phyloP scores from a whole-genome alignment of 228 moss, liverwort and hornwort species.

The Sphagnum fallax region DNA sequence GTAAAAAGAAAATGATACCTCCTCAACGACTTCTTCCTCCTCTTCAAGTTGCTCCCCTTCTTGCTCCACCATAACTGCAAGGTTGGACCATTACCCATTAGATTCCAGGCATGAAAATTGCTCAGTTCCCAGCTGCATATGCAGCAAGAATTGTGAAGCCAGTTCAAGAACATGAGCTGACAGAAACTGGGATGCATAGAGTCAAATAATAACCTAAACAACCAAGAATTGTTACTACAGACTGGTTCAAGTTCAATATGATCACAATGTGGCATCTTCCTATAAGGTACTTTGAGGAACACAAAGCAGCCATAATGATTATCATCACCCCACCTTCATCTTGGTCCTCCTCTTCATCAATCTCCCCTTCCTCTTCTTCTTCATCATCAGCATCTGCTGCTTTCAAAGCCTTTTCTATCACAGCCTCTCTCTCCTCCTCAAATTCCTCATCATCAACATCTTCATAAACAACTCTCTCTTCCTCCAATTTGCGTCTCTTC shows the following conservation, averaged over 20 bases:
- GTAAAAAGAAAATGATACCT: slow-evolving; percentile 3
- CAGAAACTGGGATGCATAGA: too few species aligned
- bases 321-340: slow-evolving; percentile 25
- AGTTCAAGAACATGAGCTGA: too few species aligned
- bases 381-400: slow-evolving; percentile 63
- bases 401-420: slow-evolving; percentile 69
- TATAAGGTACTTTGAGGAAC: background rate
- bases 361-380: slow-evolving; percentile 72
- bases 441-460: slow-evolving; percentile 42
- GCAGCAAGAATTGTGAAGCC: too few species aligned
- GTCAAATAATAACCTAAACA: too few species aligned
- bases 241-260: too few species aligned
- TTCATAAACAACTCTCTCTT: slow-evolving; percentile 41
- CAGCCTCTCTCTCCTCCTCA: slow-evolving; percentile 50
- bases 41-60: slow-evolving; percentile 72
- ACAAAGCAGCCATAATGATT: too few species aligned
- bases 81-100: background rate
- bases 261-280: slow-evolving; percentile 1
- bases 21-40: slow-evolving; percentile 50
- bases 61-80: slow-evolving; percentile 50
- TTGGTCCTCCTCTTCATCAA: slow-evolving; percentile 34
- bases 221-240: too few species aligned
- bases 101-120: too few species aligned
- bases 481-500: slow-evolving; percentile 50
- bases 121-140: too few species aligned